Base-by-base conservation (phyloP, 805 yeast genomes). In the Tetrapisispora namnaoensis region DNA sequence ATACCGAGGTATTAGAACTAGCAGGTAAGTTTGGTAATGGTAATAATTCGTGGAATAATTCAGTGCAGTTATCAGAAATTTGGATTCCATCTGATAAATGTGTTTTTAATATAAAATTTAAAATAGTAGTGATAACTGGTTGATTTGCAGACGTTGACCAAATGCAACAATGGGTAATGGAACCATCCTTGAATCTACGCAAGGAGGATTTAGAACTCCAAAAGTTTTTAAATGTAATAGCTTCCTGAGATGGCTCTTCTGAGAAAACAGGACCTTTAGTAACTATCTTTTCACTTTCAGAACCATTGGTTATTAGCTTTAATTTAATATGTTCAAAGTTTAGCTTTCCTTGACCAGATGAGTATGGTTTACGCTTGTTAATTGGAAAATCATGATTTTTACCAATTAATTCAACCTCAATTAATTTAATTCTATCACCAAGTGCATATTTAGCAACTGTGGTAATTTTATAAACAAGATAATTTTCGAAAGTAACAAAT, bases 151-250 rank as follows among this genome's bases (percentile, higher is more conserved):
- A 70, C 4, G 77, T 69, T 2, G 66, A 59, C 98, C 98, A 93
- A 30, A 89, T 83, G 49, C 93, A 95, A 63, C 95, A 86, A 67
- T 93, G 95, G 53, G 80, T 82, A 51, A 93, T 89, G 4, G 83
- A 73, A 37, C 97, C 97, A 67, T 93, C 96, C 61, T 86, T 89
- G 70, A 91, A 93, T 63, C 93, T 79, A 71, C 99, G 80, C 49
- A 93, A 72, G 14, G 93, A 86, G 0, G 95, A 80, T 55, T 79
- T 83, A 10, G 76, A 61, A 11, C 97, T 97, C 99, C 99, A 93
- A 61, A 93, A 90, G 6, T 78, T 69, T 55, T 85, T 78, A 70
- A 93, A 93, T 48, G 75, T 73, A 7, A 76, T 70, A n/a, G 82
- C 78, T 27, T 69, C 78, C 16, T 74, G 80, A 39, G 70, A 69